Conservation (phyloP, 2,329 filamentous ascomycete genomes). For the Fusarium sp. region DNA sequence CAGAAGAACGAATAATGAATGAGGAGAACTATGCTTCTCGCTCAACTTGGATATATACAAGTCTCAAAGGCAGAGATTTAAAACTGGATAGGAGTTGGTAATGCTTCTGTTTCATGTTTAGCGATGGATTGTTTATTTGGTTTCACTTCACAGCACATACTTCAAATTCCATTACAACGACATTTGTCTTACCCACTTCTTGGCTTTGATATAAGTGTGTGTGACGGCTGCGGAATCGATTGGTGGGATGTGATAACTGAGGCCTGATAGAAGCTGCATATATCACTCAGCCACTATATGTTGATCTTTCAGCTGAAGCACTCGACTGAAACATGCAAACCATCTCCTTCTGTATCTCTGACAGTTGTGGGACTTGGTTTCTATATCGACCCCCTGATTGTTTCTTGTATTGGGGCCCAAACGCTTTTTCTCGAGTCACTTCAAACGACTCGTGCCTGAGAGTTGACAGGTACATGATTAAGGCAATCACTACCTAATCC, state of each 20-base stretch:
- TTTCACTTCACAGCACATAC: neutral
- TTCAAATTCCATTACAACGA: neutral
- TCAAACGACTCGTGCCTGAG: neutral
- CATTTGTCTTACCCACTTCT: neutral
- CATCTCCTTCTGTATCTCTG: neutral
- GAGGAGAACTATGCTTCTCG: too few relatives aligned
- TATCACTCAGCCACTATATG: neutral
- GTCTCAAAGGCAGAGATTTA: neutral
- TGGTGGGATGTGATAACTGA: neutral
- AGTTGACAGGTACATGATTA: too few relatives aligned
- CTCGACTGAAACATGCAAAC: neutral
- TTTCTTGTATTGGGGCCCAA: rapidly evolving
- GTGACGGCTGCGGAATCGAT: neutral
- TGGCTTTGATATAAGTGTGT: neutral
- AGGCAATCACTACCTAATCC: too few relatives aligned
- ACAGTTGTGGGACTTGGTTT: neutral
- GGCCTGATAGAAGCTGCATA: neutral
- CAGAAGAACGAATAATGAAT: too few relatives aligned
- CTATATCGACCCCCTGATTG: neutral
- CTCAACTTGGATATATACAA: too few relatives aligned
- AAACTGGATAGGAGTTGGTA: too few relatives aligned
- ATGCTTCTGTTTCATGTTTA: neutral
- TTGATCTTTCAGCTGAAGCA: neutral
- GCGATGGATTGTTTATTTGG: neutral
- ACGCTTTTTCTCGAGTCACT: neutral